phyloP scores from a whole-genome alignment of 257 asterid species.

The Plantago elongata region DNA sequence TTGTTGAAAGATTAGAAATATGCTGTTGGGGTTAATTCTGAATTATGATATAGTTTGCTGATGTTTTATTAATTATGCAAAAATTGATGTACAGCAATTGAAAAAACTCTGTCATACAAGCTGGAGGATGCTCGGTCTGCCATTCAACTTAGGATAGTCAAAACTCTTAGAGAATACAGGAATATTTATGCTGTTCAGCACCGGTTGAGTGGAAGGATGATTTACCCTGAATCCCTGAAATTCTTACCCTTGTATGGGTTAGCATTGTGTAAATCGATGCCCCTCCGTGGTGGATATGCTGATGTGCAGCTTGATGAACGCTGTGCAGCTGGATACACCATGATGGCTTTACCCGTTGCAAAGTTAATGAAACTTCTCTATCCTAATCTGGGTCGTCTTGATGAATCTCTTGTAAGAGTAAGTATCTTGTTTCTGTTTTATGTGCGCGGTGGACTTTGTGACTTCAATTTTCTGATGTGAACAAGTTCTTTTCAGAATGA shows the following conservation, averaged over 20 bases:
- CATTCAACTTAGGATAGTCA: conserved; percentile 70
- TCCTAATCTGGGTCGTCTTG: conserved; percentile 62
- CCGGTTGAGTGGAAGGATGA: conserved; percentile 82
- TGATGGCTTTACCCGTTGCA: conserved; percentile 77
- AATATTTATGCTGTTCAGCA: conserved; percentile 93
- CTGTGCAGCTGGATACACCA: conserved; percentile 64
- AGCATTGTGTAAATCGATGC: conserved; percentile 67
- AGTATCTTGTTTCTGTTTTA: conserved; percentile 19
- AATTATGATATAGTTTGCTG: background rate
- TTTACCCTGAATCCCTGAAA: conserved; percentile 83
- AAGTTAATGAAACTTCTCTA: conserved; percentile 73
- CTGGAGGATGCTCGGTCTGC: conserved; percentile 83
- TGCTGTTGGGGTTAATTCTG: background rate
- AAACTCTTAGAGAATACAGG: conserved; percentile 89
- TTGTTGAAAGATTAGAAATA: no score
- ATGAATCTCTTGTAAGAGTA: conserved; percentile 57
- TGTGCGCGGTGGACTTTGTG: conserved; percentile 18
- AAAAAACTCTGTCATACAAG: conserved; percentile 78
- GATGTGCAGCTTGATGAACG: conserved; percentile 81
- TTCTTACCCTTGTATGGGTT: conserved; percentile 60
- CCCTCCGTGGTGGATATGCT: conserved; percentile 86
- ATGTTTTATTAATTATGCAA: conserved; percentile 8
- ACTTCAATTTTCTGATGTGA: conserved; percentile 23
- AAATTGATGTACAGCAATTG: conserved; percentile 69
- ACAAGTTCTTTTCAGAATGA: conserved; percentile 40